Conservation (phyloP, 495 filamentous ascomycete genomes). For the Aspergillus olivimuriae region DNA sequence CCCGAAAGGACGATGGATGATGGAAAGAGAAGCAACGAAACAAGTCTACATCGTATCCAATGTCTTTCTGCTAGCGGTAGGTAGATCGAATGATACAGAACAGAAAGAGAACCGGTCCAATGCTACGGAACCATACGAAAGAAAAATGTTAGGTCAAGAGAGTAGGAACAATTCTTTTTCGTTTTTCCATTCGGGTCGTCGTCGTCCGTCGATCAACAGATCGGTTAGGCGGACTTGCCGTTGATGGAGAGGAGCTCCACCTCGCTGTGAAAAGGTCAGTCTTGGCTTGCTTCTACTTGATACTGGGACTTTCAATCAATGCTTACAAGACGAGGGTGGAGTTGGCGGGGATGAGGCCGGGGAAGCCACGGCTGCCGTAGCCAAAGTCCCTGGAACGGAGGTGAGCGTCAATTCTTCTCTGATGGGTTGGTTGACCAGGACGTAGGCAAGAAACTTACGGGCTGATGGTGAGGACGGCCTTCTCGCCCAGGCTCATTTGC, state of each 20-base stretch:
- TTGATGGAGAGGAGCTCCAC: constrained; percentile 41
- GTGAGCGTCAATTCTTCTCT: constrained; percentile 17
- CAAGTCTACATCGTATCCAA: no score
- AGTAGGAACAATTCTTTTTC: no score
- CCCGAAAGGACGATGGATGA: no score
- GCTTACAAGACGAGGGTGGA: constrained; percentile 49
- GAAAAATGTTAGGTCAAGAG: no score
- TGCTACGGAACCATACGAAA: no score
- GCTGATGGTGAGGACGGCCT: constrained; percentile 68
- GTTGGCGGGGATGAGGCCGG: constrained; percentile 50
- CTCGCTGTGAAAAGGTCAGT: constrained; percentile 25
- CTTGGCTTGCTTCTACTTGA: no score
- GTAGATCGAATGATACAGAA: no score
- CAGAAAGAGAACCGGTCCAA: no score
- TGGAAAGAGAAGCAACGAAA: no score
- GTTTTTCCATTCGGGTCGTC: no score
- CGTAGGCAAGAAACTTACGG: constrained; percentile 46
- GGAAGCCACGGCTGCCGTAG: constrained; percentile 67
- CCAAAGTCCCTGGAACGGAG: constrained; percentile 57
- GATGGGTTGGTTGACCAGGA: background rate
- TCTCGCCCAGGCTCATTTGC: constrained; percentile 75
- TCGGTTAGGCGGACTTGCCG: constrained; percentile 28
- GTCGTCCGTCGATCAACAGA: no score
- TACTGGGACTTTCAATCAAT: background rate
- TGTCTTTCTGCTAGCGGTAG: no score